These are phyloP conservation scores for Melanopsichium pennsylvanicum DNA, from an alignment of 1,284 basidiomycete species.

Conservation along the genomic window DNA sequence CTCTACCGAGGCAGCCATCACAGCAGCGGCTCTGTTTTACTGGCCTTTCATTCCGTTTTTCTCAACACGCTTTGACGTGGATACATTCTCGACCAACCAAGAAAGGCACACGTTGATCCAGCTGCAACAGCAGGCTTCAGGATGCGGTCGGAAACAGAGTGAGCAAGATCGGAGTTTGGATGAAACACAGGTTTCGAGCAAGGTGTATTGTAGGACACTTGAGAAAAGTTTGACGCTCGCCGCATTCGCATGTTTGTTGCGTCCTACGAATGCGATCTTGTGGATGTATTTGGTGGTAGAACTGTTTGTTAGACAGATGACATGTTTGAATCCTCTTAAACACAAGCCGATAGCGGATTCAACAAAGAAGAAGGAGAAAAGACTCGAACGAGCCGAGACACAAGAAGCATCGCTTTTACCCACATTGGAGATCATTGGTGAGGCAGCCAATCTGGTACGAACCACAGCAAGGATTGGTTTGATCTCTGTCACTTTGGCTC, in stretches of 20 bases:
- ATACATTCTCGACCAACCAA: conserved; percentile 1
- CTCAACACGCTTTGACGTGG: conserved; percentile 9
- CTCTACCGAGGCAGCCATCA: conserved; percentile 87
- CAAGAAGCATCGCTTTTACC: conserved; percentile 11
- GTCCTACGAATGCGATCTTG: conserved; percentile 85
- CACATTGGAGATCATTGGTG: conserved; percentile 19
- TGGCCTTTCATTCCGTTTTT: conserved; percentile 71
- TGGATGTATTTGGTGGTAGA: conserved; percentile 73
- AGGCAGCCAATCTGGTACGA: conserved; percentile 8
- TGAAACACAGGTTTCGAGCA: conserved; percentile 3
- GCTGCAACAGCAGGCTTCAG: conserved; percentile 4
- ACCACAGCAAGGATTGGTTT: conserved; percentile 41
- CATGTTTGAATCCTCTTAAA: not conserved
- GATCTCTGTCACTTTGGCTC: conserved; percentile 65
- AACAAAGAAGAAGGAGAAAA: not conserved
- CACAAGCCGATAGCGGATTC: not conserved
- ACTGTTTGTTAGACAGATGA: conserved; percentile 15
- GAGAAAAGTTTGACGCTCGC: conserved; percentile 66
- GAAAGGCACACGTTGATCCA: conserved; percentile 1
- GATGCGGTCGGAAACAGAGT: conserved; percentile 10
- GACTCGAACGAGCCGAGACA: not conserved
- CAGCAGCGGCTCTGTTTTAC: conserved; percentile 77
- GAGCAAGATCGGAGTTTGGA: conserved; percentile 14
- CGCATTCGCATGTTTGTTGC: conserved; percentile 78
- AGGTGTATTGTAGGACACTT: conserved; percentile 14